Base-by-base conservation (phyloP, 495 filamentous ascomycete species). In the Hyaloscypha hepaticicola region DNA sequence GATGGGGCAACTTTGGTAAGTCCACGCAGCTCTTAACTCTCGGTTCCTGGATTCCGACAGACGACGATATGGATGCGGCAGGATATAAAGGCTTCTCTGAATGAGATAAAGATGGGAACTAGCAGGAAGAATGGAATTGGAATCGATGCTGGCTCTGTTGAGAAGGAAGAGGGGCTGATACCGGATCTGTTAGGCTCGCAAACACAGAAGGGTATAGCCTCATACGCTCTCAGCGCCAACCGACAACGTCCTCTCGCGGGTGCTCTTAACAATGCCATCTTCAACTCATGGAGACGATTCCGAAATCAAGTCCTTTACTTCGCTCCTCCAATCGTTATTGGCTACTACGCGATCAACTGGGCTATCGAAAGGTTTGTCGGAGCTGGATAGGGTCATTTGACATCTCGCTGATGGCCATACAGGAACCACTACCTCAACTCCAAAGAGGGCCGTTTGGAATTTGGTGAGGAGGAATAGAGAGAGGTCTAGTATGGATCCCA, bases 1-100 rank as follows among this genome's bases (percentile, higher is more conserved):
- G 73, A 74, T 98, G 93, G 94, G 94, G 94, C 70, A 80, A 80
- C 72, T 77, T 97, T 64, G 94, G 91, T 95, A 86, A 79, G 86
- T 86, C 22, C 38, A 31, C 8, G 26, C 26, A 58, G 58, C 53
- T 66, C 31, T 56, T 59, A 5, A 19, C 14, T 38, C 38, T 16
- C 38, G 12, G 19, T 45, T 45, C 38, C 38, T 45, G 9, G 38
- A 45, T 45, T 16, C 31, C 1, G 12, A 56, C 21, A 19, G 4
- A 48, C 14, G 38, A 5, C 41, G 14, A 45, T 28, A 24, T 6
- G n/a, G 11, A 31, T 56, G 53, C 5, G 25, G 53, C 2, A 27
- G 53, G n/a, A 21, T 49, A n/a, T 9, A 8, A 24, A 16, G 19
- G 38, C 38, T 61, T n/a, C 6, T 34, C 22, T 28, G 9, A 9